Conservation (phyloP, 176 grass and related monocot genomes). For the Zizania latifolia region DNA sequence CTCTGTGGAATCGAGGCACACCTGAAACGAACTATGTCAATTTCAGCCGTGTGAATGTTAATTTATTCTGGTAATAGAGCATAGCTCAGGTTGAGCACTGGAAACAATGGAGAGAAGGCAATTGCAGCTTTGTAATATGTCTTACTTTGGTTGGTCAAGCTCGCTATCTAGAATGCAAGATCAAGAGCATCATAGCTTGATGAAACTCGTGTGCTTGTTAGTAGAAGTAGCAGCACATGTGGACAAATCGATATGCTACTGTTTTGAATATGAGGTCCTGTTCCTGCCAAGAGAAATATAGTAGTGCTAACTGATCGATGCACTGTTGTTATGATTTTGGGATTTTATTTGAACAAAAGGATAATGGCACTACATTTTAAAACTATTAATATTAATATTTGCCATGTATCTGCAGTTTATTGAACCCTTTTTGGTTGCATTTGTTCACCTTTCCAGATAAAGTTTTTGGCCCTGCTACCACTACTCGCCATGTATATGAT, state of each 20-base stretch:
- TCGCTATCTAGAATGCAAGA: not conserved
- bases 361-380: not conserved
- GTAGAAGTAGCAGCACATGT: not conserved
- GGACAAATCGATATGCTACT: not conserved
- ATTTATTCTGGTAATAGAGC: too few relatives aligned
- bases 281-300: not conserved
- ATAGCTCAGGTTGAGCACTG: too few relatives aligned
- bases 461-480: conserved; percentile 96
- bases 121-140: too few relatives aligned
- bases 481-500: conserved; percentile 89
- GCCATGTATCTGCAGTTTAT: not conserved
- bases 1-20: not conserved
- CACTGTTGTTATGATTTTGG: not conserved
- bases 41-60: too few relatives aligned
- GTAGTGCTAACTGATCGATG: not conserved
- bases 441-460: conserved; percentile 54
- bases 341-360: not conserved
- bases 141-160: not conserved
- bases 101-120: too few relatives aligned
- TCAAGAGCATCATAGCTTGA: not conserved
- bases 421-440: conserved; percentile 8
- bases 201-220: not conserved
- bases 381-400: not conserved
- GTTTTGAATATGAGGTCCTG: conserved; percentile 4
- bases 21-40: too few relatives aligned